phyloP scores from a whole-genome alignment of 768 basidiomycete genomes.

The Boletus vinaceobasis region DNA sequence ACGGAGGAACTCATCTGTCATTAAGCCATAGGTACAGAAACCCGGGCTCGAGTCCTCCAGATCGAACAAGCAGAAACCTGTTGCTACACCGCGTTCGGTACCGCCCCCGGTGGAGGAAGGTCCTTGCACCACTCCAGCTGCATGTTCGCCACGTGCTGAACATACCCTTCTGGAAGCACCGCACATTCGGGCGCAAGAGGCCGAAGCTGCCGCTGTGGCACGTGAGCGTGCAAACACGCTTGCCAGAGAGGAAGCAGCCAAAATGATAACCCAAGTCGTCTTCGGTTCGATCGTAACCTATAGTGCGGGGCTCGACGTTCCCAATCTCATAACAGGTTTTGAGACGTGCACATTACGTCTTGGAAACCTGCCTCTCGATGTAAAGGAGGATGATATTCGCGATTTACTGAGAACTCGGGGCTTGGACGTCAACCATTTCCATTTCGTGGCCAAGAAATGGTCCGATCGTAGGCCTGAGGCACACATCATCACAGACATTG shows the following conservation, averaged over 20 bases:
- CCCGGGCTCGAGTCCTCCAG: background rate
- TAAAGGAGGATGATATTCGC: slow-evolving; percentile 38
- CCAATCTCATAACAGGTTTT: slow-evolving; percentile 45
- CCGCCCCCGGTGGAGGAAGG: background rate
- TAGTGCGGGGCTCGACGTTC: slow-evolving; percentile 47
- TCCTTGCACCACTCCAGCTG: background rate
- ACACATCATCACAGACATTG: slow-evolving; percentile 40
- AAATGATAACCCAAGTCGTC: slow-evolving; percentile 42
- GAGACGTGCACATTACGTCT: slow-evolving; percentile 49
- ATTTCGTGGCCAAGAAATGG: slow-evolving; percentile 32
- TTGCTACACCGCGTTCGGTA: background rate
- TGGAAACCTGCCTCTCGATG: slow-evolving; percentile 42
- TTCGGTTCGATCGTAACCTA: slow-evolving; percentile 48
- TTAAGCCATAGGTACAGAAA: slow-evolving; percentile 7
- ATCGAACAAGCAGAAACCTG: background rate
- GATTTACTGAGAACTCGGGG: slow-evolving; percentile 45
- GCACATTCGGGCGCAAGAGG: slow-evolving; percentile 8
- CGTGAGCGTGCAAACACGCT: slow-evolving; percentile 11
- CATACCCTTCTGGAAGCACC: background rate
- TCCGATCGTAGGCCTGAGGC: slow-evolving; percentile 36
- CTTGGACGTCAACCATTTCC: slow-evolving; percentile 32
- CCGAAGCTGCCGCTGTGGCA: slow-evolving; percentile 13
- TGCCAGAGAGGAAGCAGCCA: slow-evolving; percentile 39
- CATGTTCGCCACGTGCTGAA: background rate
- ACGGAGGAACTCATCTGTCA: background rate